Conservation (phyloP, 768 basidiomycete species). For the Coprinopsis sp. region DNA sequence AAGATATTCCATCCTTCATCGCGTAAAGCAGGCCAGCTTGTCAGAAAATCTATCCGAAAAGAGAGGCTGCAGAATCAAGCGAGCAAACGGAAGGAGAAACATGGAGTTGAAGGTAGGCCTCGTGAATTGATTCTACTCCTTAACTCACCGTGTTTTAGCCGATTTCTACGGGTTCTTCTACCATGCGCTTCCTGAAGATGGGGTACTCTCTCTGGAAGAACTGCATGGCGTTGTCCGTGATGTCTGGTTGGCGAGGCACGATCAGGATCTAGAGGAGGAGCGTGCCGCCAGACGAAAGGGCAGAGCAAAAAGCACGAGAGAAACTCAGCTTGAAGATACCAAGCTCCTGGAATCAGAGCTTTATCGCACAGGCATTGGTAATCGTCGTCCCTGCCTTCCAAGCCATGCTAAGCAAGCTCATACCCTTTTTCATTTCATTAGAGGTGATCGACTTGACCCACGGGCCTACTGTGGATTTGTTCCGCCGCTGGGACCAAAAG, state of each 20-base stretch:
- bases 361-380: constrained; percentile 81
- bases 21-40: constrained; percentile 74
- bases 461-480: constrained; percentile 59
- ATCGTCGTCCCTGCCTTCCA: constrained; percentile 1
- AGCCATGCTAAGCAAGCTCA: constrained; percentile 4
- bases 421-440: constrained; percentile 22
- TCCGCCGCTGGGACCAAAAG: constrained; percentile 75
- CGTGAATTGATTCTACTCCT: constrained; percentile 1
- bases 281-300: constrained; percentile 61
- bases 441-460: constrained; percentile 82
- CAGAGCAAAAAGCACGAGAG: constrained; percentile 66
- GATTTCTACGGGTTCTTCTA: constrained; percentile 76
- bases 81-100: constrained; percentile 53
- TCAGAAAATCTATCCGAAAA: constrained; percentile 63
- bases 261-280: constrained; percentile 61
- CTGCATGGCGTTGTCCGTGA: constrained; percentile 61
- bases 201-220: constrained; percentile 54
- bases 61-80: constrained; percentile 56
- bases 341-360: constrained; percentile 63
- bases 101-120: constrained; percentile 47
- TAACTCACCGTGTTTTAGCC: constrained; percentile 34
- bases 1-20: constrained; percentile 82
- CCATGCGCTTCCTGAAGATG: constrained; percentile 59
- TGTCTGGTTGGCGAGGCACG: constrained; percentile 71
- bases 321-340: constrained; percentile 65